Evolutionary conservation across 176 grass and related monocot genomes (phyloP), one percentile per base, ranked within the genome.

Genomic region (Carex cristatella): DNA sequence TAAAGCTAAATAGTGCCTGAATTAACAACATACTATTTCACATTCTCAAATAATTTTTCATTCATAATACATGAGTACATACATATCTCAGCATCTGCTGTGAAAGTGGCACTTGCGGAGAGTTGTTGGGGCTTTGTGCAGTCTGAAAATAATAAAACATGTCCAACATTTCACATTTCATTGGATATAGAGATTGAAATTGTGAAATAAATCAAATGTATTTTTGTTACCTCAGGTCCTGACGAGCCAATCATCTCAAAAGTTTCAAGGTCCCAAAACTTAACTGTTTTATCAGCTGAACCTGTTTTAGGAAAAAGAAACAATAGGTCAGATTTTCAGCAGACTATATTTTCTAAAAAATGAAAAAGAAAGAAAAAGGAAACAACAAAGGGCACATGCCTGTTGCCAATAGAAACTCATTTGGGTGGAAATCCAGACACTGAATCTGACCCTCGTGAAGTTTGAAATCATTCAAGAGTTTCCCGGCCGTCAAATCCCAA

Each of bases 221-320:
- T 33, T 75, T 66, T 51, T 67, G 35, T 49, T 90, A 98, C 95
- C 93, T 98, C 91, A 78, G 91, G 91, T 87, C 90, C 86, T 86
- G 88, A 90, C 81, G 95, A 98, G 33, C 95, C 93, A 79, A 93
- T 92, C 80, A 93, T 86, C 86, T 98, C 95, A 86, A 98, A 95
- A 84, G 91, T 98, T 74, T 98, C 95, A 78, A 93, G 91, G 77
- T 98, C 93, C 95, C 95, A 98, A 88, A 95, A 98, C 81, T 94
- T 98, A 81, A 98, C 70, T 64, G 91, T 92, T 81, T 87, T 98
- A 85, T 92, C 95, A 88, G 88, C 86, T 85, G 89, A 95, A 88
- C 93, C 95, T 95, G 83, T 85, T 90, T 86, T 46, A 68, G 2
- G 48, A 11, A 51, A 84, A 79, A 86, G 11, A 30, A 85, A 80